Base-by-base conservation (phyloP, 352 stramenopile genomes). In the Phytophthora melonis region DNA sequence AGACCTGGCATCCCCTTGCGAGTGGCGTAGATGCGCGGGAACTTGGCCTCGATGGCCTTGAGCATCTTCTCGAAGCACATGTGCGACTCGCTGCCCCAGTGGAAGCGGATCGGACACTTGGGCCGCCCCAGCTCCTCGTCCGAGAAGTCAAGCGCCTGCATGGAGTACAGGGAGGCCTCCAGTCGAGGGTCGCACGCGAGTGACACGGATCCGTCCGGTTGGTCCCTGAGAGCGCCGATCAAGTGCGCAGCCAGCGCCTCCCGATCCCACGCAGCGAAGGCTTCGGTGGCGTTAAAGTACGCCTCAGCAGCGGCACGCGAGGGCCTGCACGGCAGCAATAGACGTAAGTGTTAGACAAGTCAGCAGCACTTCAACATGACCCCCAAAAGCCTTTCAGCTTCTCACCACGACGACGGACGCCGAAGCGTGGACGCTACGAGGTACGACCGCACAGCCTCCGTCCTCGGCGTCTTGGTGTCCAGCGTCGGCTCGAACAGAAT, bases 21-120 rank as follows among this genome's bases (percentile, higher is more conserved):
- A 32, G 86, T 60, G 5, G 65, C 59, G 71, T 90, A 90, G 3
- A 82, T 64, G n/a, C 80, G 49, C n/a, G 83, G 83, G 19, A 80
- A 62, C 19, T 68, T 68, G 14, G 32, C 53, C 13, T 77, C 58
- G 13, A 86, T 63, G 19, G 30, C 41, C 14, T 77, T 72, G 4
- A 80, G 72, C 23, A 58, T 63, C 21, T 84, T 53, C 23, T 72
- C 63, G 13, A 70, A 64, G 54, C 81, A 91, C 27, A 89, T 69
- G 18, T 81, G 69, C 5, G 81, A 75, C 36, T 72, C 70, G 11
- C 11, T 75, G 14, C 78, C 80, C 55, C 83, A 78, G 52, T 83
- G 63, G 36, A 86, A 64, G n/a, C 56, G 52, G 66, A 86, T 77
- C 30, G 25, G 70, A 52, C 80, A 86, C 58, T 74, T 78, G 13